These are phyloP conservation scores for Lasiosphaeria miniovina DNA, from an alignment of 495 filamentous ascomycete genomes.

Conservation along the genomic window DNA sequence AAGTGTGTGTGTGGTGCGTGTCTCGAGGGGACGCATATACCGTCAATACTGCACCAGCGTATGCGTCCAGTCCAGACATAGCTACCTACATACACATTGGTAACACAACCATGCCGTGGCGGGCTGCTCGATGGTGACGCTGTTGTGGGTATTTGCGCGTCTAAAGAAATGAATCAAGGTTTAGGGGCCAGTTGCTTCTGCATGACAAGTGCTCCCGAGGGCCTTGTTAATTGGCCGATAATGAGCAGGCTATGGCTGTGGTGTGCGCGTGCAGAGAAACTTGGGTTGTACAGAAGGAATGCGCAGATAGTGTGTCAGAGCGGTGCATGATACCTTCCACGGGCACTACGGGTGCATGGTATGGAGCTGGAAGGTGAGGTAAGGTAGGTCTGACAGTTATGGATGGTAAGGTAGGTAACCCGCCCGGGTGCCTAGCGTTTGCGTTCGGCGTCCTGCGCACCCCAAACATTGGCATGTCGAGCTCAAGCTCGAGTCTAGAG, in stretches of 20 bases:
- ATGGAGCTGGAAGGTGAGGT: background rate
- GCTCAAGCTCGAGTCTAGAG: background rate
- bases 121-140: background rate
- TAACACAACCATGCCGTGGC: background rate
- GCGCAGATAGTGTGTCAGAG: constrained; percentile 24
- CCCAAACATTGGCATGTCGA: too few relatives aligned
- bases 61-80: too few relatives aligned
- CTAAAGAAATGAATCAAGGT: constrained; percentile 8
- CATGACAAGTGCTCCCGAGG: constrained; percentile 17
- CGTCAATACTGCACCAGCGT: background rate
- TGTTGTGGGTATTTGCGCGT: constrained; percentile 21
- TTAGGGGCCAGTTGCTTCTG: constrained; percentile 5
- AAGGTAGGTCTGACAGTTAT: background rate
- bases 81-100: background rate
- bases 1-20: background rate
- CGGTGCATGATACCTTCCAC: constrained; percentile 17
- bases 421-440: too few relatives aligned
- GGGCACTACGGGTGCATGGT: constrained; percentile 7
- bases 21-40: background rate
- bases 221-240: constrained; percentile 21
- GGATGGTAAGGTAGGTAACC: too few relatives aligned
- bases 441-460: too few relatives aligned
- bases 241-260: constrained; percentile 25
- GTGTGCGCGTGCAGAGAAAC: constrained; percentile 23
- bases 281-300: constrained; percentile 27